phyloP scores from a whole-genome alignment of 768 basidiomycete genomes.

The Naganishia onofrii region DNA sequence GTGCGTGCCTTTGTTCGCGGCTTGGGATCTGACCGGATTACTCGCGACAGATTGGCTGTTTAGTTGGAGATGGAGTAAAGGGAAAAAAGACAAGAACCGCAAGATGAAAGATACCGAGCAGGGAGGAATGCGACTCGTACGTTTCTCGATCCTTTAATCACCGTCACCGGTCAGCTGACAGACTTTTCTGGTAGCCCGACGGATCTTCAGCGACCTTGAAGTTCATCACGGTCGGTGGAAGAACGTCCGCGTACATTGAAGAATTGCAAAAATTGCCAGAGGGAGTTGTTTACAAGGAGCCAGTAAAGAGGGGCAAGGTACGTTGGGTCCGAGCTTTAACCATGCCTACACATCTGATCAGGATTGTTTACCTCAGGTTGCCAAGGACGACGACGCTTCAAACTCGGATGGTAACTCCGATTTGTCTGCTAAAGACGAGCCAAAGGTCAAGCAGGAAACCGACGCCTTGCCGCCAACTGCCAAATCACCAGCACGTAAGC shows the following conservation, averaged over 20 bases:
- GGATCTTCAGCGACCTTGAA: constrained; percentile 70
- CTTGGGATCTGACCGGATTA: constrained; percentile 51
- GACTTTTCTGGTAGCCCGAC: constrained; percentile 57
- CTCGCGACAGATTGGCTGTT: constrained; percentile 50
- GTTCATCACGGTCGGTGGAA: constrained; percentile 72
- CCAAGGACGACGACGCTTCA: not conserved
- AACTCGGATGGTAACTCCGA: not conserved
- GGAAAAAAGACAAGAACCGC: constrained; percentile 41
- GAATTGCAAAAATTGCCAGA: constrained; percentile 61
- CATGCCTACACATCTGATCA: not conserved
- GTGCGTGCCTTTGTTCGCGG: constrained; percentile 4
- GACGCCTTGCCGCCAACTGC: not conserved
- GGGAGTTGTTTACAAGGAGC: constrained; percentile 39
- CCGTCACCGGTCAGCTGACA: not conserved
- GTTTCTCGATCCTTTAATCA: constrained; percentile 26
- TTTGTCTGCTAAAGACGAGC: not conserved
- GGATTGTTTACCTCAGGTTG: too few species aligned
- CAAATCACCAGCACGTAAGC: too few species aligned
- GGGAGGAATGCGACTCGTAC: constrained; percentile 41
- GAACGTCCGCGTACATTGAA: constrained; percentile 69
- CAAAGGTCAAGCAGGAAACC: not conserved
- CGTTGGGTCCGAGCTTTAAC: not conserved
- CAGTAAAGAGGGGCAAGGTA: constrained; percentile 22
- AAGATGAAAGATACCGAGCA: constrained; percentile 24
- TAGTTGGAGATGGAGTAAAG: constrained; percentile 50